A percentile compares a stretch with the other conserved stretches of the same genome.
These are phyloP conservation scores for Flaveria trinervia DNA, from an alignment of 129 eudicot species.

Conservation along the genomic window DNA sequence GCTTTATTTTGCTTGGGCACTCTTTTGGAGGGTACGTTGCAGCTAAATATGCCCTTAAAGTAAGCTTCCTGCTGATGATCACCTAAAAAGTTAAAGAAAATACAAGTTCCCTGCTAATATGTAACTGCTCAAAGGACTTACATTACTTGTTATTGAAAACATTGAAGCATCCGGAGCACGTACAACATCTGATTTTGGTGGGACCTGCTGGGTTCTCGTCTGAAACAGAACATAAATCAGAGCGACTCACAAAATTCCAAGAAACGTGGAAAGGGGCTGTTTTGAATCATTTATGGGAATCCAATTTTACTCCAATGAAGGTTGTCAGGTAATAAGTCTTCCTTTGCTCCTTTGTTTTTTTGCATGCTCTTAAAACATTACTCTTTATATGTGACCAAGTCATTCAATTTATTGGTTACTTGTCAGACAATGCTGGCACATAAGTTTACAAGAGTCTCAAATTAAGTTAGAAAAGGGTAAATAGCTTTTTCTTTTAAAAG, in stretches of 20 bases:
- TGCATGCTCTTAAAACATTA: neutral
- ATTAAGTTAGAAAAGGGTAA: neutral
- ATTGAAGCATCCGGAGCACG: constrained; percentile 91
- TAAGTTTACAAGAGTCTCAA: neutral
- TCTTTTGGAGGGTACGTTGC: constrained; percentile 99
- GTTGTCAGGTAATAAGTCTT: constrained; percentile 54
- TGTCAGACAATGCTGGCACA: neutral
- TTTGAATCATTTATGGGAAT: constrained; percentile 88
- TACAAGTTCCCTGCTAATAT: constrained; percentile 4
- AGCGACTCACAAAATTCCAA: constrained; percentile 63
- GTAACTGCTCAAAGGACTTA: constrained; percentile 13
- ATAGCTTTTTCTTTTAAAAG: too few species aligned
- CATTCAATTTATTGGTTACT: neutral
- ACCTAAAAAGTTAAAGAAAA: neutral
- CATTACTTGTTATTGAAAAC: constrained; percentile 18
- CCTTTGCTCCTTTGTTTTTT: neutral
- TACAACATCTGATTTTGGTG: constrained; percentile 83
- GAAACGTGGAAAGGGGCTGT: constrained; percentile 95
- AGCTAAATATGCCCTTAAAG: constrained; percentile 89
- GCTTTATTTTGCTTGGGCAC: constrained; percentile 90
- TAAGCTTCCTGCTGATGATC: constrained; percentile 30
- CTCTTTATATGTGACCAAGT: neutral
- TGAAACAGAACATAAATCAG: constrained; percentile 67
- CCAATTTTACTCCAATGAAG: constrained; percentile 94
- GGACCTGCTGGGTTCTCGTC: constrained; percentile 92